phyloP scores from a whole-genome alignment of 2,329 filamentous ascomycete species.

The Alternaria postmessia region DNA sequence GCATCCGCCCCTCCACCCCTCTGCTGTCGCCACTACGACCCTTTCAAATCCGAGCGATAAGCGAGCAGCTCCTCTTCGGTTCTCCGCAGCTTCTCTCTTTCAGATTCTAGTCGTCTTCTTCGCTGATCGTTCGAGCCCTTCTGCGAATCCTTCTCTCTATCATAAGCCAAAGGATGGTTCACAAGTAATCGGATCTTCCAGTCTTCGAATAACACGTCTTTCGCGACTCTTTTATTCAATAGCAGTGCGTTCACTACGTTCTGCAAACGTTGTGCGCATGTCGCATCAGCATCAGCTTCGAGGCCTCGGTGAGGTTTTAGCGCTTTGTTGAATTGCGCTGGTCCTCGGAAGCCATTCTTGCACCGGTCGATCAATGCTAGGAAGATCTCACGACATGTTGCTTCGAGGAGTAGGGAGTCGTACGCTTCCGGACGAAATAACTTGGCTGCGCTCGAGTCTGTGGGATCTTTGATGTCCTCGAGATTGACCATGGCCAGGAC shows the following conservation, averaged over 20 bases:
- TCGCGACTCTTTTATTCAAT: conserved; percentile 2
- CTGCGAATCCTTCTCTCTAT: conserved; percentile 8
- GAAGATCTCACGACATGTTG: conserved; percentile 6
- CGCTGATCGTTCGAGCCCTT: conserved; percentile 6
- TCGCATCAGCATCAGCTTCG: not conserved
- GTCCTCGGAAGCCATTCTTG: conserved; percentile 7
- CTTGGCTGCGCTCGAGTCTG: conserved; percentile 1
- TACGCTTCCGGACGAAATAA: not conserved
- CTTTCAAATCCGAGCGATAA: not conserved
- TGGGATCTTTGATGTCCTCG: conserved; percentile 5
- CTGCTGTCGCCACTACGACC: not conserved
- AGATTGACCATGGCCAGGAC: conserved; percentile 6
- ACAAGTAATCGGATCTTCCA: conserved; percentile 8
- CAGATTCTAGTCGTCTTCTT: conserved; percentile 5
- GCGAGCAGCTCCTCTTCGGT: conserved; percentile 4
- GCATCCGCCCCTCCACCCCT: not conserved
- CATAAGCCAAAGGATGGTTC: conserved; percentile 3
- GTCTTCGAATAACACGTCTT: conserved; percentile 4
- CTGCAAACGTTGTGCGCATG: not conserved
- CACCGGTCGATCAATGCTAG: conserved; percentile 2
- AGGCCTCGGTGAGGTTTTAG: conserved; percentile 6
- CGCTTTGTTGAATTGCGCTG: conserved; percentile 9
- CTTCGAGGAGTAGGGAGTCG: conserved; percentile 3
- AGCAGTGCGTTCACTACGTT: not conserved
- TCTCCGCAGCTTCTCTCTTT: conserved; percentile 1